These are phyloP conservation scores for Pseudofabraea citricarpa DNA, from an alignment of 2,329 filamentous ascomycete genomes.

Conservation along the genomic window DNA sequence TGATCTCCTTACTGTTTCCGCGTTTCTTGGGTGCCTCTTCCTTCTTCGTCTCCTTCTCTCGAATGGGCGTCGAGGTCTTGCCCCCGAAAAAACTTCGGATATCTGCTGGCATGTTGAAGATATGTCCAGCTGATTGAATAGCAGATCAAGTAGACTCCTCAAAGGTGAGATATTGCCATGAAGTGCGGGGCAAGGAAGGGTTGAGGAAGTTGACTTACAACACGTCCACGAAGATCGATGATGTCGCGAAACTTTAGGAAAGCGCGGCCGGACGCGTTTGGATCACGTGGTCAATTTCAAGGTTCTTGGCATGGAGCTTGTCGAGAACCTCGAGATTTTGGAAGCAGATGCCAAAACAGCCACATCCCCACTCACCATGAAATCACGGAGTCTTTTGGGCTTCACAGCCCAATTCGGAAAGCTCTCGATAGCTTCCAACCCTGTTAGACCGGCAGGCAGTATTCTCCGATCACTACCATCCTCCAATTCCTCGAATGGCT, in stretches of 20 bases:
- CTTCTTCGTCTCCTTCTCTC: constrained; percentile 33
- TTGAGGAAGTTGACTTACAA: too few species aligned
- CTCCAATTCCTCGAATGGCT: constrained; percentile 23
- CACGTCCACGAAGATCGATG: not conserved
- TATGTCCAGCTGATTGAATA: too few species aligned
- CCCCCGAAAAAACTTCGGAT: constrained; percentile 88
- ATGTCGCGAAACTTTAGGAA: not conserved
- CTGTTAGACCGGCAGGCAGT: constrained; percentile 22
- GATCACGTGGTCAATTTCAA: not conserved
- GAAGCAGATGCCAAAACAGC: not conserved
- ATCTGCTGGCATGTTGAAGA: constrained; percentile 69
- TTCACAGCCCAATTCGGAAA: constrained; percentile 24
- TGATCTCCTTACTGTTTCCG: constrained; percentile 21
- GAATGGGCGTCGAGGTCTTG: constrained; percentile 55
- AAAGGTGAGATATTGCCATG: too few species aligned
- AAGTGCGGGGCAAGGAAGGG: too few species aligned
- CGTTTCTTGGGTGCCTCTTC: constrained; percentile 27
- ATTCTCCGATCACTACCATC: constrained; percentile 23
- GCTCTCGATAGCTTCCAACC: constrained; percentile 25
- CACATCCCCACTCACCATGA: constrained; percentile 19
- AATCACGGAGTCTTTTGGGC: constrained; percentile 19
- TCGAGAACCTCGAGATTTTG: not conserved
- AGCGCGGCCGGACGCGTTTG: not conserved
- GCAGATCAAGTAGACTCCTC: too few species aligned
- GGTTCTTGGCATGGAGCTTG: constrained; percentile 1